These are phyloP conservation scores for Teratosphaeria gauchensis DNA, from an alignment of 2,329 filamentous ascomycete species.

Conservation along the genomic window DNA sequence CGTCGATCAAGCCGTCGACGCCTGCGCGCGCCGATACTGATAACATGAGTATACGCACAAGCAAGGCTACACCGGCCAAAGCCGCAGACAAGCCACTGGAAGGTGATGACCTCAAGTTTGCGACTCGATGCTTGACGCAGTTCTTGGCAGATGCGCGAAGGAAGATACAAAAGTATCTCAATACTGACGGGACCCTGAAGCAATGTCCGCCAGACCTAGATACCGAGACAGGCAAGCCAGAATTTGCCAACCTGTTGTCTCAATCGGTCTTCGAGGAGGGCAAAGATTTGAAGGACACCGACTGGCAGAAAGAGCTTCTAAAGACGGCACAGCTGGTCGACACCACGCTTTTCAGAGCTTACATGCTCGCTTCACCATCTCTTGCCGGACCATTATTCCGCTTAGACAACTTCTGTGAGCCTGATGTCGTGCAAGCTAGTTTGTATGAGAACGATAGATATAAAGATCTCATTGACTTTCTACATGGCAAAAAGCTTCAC, in stretches of 20 bases:
- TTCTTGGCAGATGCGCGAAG: conserved; percentile 80
- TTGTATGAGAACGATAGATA: conserved; percentile 81
- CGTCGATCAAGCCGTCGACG: conserved; percentile 52
- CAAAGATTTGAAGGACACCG: conserved; percentile 29
- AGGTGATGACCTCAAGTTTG: conserved; percentile 73
- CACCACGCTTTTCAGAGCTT: conserved; percentile 85
- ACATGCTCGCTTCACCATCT: conserved; percentile 84
- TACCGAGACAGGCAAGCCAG: conserved; percentile 34
- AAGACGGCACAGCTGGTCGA: conserved; percentile 78
- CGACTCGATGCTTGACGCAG: conserved; percentile 72
- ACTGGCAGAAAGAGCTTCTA: conserved; percentile 62
- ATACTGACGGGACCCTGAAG: conserved; percentile 49
- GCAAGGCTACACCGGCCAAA: conserved; percentile 33
- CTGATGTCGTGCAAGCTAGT: conserved; percentile 87
- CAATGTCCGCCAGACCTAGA: conserved; percentile 39
- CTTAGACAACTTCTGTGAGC: conserved; percentile 94
- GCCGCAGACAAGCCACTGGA: conserved; percentile 50
- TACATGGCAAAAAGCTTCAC: conserved; percentile 90
- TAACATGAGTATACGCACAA: conserved; percentile 39
- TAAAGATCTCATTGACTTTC: conserved; percentile 92
- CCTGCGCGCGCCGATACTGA: conserved; percentile 44
- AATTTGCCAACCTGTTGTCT: conserved; percentile 33
- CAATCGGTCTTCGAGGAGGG: conserved; percentile 15
- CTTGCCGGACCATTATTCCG: conserved; percentile 85
- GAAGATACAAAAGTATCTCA: conserved; percentile 51